These are phyloP conservation scores for Entrophospora sp. DNA, from an alignment of 192 early-diverging fungal genomes.

Conservation along the genomic window DNA sequence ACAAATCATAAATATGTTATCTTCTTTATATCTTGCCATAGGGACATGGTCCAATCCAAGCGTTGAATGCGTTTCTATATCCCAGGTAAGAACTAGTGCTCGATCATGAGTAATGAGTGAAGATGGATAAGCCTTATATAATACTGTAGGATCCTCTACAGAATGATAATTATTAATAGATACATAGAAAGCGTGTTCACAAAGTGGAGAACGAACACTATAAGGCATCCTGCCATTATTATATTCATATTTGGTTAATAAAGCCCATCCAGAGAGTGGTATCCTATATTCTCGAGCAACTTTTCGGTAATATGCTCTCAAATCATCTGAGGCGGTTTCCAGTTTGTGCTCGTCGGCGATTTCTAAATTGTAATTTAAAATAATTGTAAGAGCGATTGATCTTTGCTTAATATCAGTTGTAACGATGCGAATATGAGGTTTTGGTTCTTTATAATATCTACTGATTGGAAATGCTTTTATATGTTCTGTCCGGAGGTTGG, in stretches of 20 bases:
- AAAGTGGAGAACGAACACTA: too few relatives aligned
- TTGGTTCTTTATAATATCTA: conserved; percentile 6
- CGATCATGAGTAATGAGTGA: too few relatives aligned
- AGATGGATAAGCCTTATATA: neutral
- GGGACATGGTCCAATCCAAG: neutral
- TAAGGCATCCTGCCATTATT: too few relatives aligned
- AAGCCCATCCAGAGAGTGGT: neutral
- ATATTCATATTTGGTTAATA: neutral
- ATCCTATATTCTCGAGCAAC: neutral
- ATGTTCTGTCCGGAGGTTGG: neutral
- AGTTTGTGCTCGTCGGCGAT: neutral
- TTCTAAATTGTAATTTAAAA: neutral
- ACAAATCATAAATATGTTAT: too few relatives aligned
- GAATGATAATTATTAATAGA: neutral
- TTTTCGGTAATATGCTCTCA: neutral
- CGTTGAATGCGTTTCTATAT: neutral
- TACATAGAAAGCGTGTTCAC: neutral
- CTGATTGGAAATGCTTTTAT: neutral
- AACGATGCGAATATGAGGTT: neutral
- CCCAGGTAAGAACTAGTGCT: too few relatives aligned
- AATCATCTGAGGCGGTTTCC: conserved; percentile 11
- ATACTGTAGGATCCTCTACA: neutral
- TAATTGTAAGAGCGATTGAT: neutral
- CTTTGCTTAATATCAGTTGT: neutral
- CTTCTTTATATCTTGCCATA: neutral